Percentiles rank a stretch among this genome's conserved stretches.
These are phyloP conservation scores for Entophlyctis helioformis DNA, from an alignment of 192 early-diverging fungal species.

Conservation along the genomic window DNA sequence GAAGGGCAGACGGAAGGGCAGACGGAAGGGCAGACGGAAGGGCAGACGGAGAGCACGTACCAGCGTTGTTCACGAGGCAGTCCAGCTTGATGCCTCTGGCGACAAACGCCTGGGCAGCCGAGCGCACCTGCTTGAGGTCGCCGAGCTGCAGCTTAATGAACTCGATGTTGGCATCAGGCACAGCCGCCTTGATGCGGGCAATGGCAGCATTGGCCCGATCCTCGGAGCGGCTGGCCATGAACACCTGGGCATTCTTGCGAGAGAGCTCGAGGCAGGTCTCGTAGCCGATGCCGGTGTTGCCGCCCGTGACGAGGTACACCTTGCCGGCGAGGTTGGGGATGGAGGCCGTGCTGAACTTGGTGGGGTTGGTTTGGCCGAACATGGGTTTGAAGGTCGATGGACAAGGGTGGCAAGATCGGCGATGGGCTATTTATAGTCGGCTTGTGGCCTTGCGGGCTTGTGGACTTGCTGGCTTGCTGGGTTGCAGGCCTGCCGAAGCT, in stretches of 20 bases:
- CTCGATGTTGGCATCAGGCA: conserved; percentile 14
- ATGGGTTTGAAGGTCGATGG: no score
- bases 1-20: no score
- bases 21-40: no score
- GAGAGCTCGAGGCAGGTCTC: conserved; percentile 10
- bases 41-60: no score
- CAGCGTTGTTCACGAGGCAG: conserved; percentile 1
- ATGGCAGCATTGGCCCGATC: conserved; percentile 11
- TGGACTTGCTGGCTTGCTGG: no score
- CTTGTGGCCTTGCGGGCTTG: no score
- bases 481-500: no score
- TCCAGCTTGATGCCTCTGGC: background rate
- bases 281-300: conserved; percentile 25
- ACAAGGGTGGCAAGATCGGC: no score
- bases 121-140: conserved; percentile 8
- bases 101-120: background rate
- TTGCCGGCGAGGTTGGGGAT: background rate
- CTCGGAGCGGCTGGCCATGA: conserved; percentile 12
- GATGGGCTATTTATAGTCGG: no score
- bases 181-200: conserved; percentile 8
- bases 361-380: no score
- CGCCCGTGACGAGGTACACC: conserved; percentile 22
- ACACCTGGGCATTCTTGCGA: conserved; percentile 11
- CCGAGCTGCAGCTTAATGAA: conserved; percentile 18
- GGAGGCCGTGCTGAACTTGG: no score